A percentile compares a stretch with the other conserved stretches of the same genome.
Evolutionary conservation across 192 early-diverging fungal species (phyloP).

Genomic region (Phycomyces nitens): DNA sequence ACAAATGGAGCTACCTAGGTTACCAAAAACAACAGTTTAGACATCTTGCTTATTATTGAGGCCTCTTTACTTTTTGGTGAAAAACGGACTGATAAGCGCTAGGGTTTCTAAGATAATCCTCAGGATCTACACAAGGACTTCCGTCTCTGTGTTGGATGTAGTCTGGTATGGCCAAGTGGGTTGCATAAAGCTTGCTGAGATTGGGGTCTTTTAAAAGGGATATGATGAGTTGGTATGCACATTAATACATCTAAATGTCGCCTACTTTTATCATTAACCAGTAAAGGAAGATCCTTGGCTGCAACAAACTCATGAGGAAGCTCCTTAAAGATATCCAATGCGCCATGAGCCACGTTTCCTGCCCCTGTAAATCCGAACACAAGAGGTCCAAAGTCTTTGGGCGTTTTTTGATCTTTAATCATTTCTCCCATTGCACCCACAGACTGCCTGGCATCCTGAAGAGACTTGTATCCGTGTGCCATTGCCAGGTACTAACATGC

Average conservation of each 20-base stretch:
- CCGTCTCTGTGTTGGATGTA: conserved; percentile 79
- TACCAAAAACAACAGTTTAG: background rate
- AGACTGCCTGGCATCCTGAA: conserved; percentile 58
- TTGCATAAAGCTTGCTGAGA: conserved; percentile 74
- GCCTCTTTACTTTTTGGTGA: conserved; percentile 58
- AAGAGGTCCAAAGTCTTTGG: conserved; percentile 85
- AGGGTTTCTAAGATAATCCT: conserved; percentile 78
- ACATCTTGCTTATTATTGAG: background rate
- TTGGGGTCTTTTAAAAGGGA: conserved; percentile 46
- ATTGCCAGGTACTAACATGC: conserved; percentile 56
- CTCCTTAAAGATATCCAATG: conserved; percentile 84
- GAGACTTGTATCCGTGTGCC: conserved; percentile 69
- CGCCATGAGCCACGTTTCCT: conserved; percentile 91
- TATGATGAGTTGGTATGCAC: background rate
- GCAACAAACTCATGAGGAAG: conserved; percentile 90
- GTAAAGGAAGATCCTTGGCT: conserved; percentile 58
- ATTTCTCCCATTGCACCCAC: conserved; percentile 68
- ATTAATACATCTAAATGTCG: background rate
- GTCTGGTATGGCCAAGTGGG: conserved; percentile 75
- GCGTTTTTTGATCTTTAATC: conserved; percentile 85
- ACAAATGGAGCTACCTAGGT: conserved; percentile 87
- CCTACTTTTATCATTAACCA: conserved; percentile 58
- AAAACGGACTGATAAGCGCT: conserved; percentile 75
- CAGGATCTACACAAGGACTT: conserved; percentile 46
- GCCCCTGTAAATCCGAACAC: conserved; percentile 87